Percentiles rank a stretch among this genome's conserved stretches.
phyloP scores from a whole-genome alignment of 345 rosid species.

The Ceriops zippeliana region DNA sequence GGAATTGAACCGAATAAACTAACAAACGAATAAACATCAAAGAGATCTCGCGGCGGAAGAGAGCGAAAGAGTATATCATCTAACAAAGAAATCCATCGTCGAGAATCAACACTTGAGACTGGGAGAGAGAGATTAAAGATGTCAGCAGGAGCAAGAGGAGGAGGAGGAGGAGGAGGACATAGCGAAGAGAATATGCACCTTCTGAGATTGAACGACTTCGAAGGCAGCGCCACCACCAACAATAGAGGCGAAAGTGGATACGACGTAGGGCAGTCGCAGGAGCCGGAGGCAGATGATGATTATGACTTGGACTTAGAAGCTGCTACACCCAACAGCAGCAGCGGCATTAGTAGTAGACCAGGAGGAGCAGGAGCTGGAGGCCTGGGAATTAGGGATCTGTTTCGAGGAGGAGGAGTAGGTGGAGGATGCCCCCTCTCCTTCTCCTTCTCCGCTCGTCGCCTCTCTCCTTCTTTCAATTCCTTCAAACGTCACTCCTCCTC shows the following conservation, averaged over 20 bases:
- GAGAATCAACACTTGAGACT: background rate
- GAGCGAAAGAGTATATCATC: background rate
- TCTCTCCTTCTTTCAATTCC: background rate
- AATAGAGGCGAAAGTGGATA: background rate
- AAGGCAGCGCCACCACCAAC: background rate
- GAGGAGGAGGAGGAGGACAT: background rate
- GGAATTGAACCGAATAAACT: no score
- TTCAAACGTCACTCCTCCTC: no score
- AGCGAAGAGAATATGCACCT: constrained; percentile 35
- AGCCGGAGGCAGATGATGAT: background rate
- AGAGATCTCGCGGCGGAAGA: background rate
- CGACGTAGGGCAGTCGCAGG: background rate
- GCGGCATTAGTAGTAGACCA: background rate
- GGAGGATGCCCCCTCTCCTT: background rate
- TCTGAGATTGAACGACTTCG: constrained; percentile 26
- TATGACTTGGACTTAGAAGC: background rate
- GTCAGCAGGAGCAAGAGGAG: background rate
- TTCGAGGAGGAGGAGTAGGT: background rate
- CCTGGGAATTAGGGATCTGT: constrained; percentile 1
- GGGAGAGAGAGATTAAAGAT: background rate
- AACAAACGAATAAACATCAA: no score
- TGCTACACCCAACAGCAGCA: background rate
- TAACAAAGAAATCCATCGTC: background rate
- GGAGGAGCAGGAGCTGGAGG: background rate
- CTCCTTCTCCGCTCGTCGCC: background rate